Percentiles rank a stretch among this genome's conserved stretches.
Evolutionary conservation across 495 filamentous ascomycete species (phyloP).

Genomic region (Annulohypoxylon moriforme): DNA sequence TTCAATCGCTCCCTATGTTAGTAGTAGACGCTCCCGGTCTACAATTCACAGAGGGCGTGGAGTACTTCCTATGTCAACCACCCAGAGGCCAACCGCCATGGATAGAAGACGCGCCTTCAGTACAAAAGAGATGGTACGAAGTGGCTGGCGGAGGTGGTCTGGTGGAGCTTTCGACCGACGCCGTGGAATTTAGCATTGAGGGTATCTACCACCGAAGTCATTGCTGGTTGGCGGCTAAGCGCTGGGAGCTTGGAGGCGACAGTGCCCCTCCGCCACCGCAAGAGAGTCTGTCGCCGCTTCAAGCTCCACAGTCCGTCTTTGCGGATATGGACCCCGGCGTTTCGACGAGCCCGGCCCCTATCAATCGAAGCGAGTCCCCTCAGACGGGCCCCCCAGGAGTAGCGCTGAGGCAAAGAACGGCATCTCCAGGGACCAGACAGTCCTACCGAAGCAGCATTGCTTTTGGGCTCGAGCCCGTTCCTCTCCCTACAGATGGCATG

Average conservation of each 20-base stretch:
- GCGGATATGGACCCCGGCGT: conserved; percentile 42
- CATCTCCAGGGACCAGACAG: conserved; percentile 48
- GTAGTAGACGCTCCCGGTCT: conserved; percentile 87
- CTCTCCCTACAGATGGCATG: conserved; percentile 32
- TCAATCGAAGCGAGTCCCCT: conserved; percentile 45
- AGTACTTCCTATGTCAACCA: conserved; percentile 96
- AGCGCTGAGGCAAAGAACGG: conserved; percentile 48
- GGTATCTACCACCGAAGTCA: conserved; percentile 90
- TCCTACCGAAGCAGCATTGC: conserved; percentile 58
- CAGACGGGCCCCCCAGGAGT: conserved; percentile 47
- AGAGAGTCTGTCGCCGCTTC: conserved; percentile 48
- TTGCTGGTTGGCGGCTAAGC: conserved; percentile 87
- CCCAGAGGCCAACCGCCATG: conserved; percentile 86
- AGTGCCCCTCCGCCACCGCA: conserved; percentile 38
- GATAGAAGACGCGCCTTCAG: conserved; percentile 75
- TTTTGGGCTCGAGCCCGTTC: conserved; percentile 59
- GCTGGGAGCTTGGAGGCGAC: conserved; percentile 64
- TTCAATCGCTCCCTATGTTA: conserved; percentile 90
- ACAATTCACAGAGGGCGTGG: conserved; percentile 80
- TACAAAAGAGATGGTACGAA: conserved; percentile 81
- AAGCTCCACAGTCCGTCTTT: conserved; percentile 53
- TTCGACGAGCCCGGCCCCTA: conserved; percentile 37
- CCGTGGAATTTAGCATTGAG: conserved; percentile 89
- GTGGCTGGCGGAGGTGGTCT: conserved; percentile 75
- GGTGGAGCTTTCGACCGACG: conserved; percentile 81